Base-by-base conservation (phyloP, 108 stramenopile genomes). In the Seminavis robusta region DNA sequence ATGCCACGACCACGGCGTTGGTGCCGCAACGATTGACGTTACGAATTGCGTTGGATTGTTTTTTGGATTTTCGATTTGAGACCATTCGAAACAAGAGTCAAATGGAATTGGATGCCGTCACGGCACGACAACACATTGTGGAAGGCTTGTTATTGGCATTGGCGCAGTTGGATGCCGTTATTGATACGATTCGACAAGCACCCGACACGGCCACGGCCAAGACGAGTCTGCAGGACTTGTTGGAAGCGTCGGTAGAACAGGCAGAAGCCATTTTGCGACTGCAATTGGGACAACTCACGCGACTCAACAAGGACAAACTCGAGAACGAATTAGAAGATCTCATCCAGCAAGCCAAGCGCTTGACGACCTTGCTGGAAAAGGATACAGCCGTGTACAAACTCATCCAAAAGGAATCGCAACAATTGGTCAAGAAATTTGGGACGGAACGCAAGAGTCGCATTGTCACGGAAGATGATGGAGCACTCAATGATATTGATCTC, bases 11-110 rank as follows among this genome's bases (percentile, higher is more conserved):
- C n/a, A 59, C 48, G 43, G 76, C 76, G 27, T 78, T 79, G 36
- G 85, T 71, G 19, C 97, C 97, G 11, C 85, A 95, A 65, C 75
- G 97, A 16, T 92, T 97, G 43, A 95, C 90, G 26, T 71, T 98
- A 36, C 73, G 96, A 0, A 69, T 74, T 16, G 85, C 91, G 0
- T 59, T 98, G 56, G 84, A 95, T 44, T 77, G 76, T 30, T 98
- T 97, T 64, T 61, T 98, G 23, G 80, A 94, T 47, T 98, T 95
- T 71, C 83, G 97, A 1, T 97, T 98, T 67, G 56, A 75, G 21
- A 97, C 95, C 6, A 83, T 98, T 48, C 89, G 97, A 7, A 65
- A 86, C 19, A 84, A 93, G 46, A 65, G 93, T 25, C 49, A 59
- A 11, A 74, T 68, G 66, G 85, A 92, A 50, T 61, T 96, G 47